Conservation (phyloP, 352 stramenopile genomes). For the Phytophthora meadii region DNA sequence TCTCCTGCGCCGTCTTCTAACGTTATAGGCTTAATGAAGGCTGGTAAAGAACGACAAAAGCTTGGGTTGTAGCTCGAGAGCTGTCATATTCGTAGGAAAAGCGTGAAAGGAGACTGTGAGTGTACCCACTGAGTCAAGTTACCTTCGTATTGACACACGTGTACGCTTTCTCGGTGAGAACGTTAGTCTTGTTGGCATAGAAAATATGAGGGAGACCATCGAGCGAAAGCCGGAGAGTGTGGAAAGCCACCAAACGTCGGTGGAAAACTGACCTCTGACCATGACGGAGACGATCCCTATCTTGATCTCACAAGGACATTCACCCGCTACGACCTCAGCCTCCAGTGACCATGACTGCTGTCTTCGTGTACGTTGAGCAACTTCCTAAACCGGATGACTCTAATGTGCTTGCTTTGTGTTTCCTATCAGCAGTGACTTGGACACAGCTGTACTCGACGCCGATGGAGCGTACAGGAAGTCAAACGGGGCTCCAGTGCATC, state of each 20-base stretch:
- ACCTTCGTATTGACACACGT: not conserved
- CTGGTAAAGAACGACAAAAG: not conserved
- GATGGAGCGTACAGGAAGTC: slow-evolving; percentile 28
- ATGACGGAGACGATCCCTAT: not conserved
- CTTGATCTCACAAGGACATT: too few species aligned
- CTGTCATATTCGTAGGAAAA: not conserved
- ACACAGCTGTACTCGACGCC: slow-evolving; percentile 27
- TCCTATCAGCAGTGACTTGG: slow-evolving; percentile 1
- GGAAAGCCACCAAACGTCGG: not conserved
- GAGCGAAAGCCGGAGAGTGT: slow-evolving; percentile 1
- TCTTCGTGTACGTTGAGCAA: too few species aligned
- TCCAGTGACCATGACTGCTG: too few species aligned
- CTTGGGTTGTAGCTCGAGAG: not conserved
- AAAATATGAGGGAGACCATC: not conserved
- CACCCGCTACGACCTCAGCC: too few species aligned
- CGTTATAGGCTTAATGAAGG: too few species aligned
- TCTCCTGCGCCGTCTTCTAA: not conserved
- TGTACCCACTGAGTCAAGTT: not conserved
- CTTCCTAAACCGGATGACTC: too few species aligned
- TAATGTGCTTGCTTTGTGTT: too few species aligned
- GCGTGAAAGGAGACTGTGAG: not conserved
- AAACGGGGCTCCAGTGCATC: slow-evolving; percentile 19
- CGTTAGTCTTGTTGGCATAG: not conserved
- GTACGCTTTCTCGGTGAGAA: not conserved
- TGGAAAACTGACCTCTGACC: not conserved